These are phyloP conservation scores for Vanrija sp. DNA, from an alignment of 1,284 basidiomycete genomes.

Conservation along the genomic window DNA sequence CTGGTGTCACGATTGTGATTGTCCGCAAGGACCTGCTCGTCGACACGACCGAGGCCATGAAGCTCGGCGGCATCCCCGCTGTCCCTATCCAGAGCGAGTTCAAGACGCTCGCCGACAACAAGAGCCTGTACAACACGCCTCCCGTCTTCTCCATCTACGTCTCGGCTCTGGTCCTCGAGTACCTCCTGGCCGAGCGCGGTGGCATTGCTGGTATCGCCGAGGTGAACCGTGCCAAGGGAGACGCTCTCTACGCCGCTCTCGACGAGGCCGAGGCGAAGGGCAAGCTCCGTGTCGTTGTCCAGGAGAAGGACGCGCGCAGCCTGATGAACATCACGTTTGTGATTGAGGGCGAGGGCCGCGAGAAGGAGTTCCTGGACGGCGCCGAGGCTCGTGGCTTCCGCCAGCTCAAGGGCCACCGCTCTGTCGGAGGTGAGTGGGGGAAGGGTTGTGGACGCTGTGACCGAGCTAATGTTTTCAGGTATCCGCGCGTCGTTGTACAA, in stretches of 20 bases:
- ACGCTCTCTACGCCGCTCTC: slow-evolving; percentile 68
- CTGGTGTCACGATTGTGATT: slow-evolving; percentile 88
- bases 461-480: slow-evolving; percentile 51
- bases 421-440: slow-evolving; percentile 55
- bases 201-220: slow-evolving; percentile 67
- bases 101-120: slow-evolving; percentile 74
- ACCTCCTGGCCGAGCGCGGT: slow-evolving; percentile 62
- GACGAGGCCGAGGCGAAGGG: slow-evolving; percentile 67
- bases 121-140: slow-evolving; percentile 92
- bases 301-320: slow-evolving; percentile 64
- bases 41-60: slow-evolving; percentile 73
- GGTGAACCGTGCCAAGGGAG: slow-evolving; percentile 67
- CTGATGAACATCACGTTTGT: slow-evolving; percentile 94
- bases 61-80: slow-evolving; percentile 63
- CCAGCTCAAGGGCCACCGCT: slow-evolving; percentile 82
- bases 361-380: slow-evolving; percentile 70
- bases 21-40: slow-evolving; percentile 88
- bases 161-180: slow-evolving; percentile 75
- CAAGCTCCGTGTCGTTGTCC: slow-evolving; percentile 64
- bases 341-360: slow-evolving; percentile 61
- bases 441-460: no score
- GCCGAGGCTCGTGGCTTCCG: slow-evolving; percentile 74
- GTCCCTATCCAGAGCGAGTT: slow-evolving; percentile 66
- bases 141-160: slow-evolving; percentile 91
- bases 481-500: slow-evolving; percentile 94